Percentiles rank a stretch among this genome's conserved stretches.
These are phyloP conservation scores for Paramarasmius palmivorus DNA, from an alignment of 1,284 basidiomycete genomes.

Conservation along the genomic window DNA sequence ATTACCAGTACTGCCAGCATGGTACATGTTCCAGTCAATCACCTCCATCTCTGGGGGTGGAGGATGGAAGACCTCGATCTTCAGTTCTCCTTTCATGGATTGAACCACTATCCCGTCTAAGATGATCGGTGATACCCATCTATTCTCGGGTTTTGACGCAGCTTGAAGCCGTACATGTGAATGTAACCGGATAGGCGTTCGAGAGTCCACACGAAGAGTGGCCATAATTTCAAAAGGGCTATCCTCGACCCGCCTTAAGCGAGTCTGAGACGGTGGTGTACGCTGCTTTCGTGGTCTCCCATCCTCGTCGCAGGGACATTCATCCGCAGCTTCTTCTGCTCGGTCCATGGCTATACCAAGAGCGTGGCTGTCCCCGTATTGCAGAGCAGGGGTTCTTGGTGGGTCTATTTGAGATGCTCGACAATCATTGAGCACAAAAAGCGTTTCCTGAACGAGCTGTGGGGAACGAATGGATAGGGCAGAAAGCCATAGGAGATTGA, in stretches of 20 bases:
- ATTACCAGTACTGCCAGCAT: constrained; percentile 58
- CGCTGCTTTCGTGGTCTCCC: constrained; percentile 45
- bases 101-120: constrained; percentile 57
- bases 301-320: constrained; percentile 62
- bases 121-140: constrained; percentile 42
- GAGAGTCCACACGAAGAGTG: constrained; percentile 53
- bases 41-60: constrained; percentile 55
- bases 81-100: constrained; percentile 51
- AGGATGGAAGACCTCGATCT: constrained; percentile 51
- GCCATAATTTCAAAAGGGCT: constrained; percentile 43
- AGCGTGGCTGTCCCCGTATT: constrained; percentile 54
- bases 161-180: constrained; percentile 64
- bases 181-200: constrained; percentile 50
- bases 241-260: constrained; percentile 31
- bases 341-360: constrained; percentile 58
- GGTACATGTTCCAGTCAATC: constrained; percentile 65
- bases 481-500: constrained; percentile 51
- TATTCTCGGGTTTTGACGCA: constrained; percentile 53
- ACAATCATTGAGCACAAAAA: constrained; percentile 58
- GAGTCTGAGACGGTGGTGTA: constrained; percentile 39
- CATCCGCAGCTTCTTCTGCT: constrained; percentile 63
- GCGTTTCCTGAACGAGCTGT: constrained; percentile 54
- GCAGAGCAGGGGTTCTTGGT: constrained; percentile 25
- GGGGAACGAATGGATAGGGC: constrained; percentile 49
- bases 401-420: constrained; percentile 24